Conservation (phyloP, 1,139 yeast species). For the Kodamaea fungicola region DNA sequence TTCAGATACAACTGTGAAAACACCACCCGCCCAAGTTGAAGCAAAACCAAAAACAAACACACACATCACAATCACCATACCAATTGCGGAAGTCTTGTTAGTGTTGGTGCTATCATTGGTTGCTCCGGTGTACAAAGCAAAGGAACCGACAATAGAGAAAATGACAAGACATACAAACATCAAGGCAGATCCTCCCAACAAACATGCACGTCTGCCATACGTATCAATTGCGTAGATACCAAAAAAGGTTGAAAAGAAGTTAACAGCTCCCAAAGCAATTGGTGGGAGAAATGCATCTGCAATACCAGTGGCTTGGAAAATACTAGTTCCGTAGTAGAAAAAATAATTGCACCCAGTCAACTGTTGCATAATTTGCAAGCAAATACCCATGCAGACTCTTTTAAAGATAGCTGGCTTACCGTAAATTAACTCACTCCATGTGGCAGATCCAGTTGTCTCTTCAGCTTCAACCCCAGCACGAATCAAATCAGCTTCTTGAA, state of each 20-base stretch:
- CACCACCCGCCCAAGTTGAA: slow-evolving; percentile 84
- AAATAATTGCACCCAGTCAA: slow-evolving; percentile 79
- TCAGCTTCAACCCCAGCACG: slow-evolving; percentile 64
- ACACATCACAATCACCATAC: slow-evolving; percentile 75
- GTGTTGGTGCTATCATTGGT: slow-evolving; percentile 3
- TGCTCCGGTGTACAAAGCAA: slow-evolving; percentile 44
- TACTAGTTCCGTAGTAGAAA: slow-evolving; percentile 77
- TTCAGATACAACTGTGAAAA: slow-evolving; percentile 76
- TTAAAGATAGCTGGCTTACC: slow-evolving; percentile 66
- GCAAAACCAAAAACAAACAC: slow-evolving; percentile 81
- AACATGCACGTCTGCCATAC: slow-evolving; percentile 67
- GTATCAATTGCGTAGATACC: slow-evolving; percentile 66
- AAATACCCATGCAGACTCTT: slow-evolving; percentile 63
- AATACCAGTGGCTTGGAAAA: slow-evolving; percentile 75
- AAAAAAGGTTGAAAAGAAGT: slow-evolving; percentile 69
- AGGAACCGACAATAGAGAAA: slow-evolving; percentile 66
- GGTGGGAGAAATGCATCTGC: slow-evolving; percentile 72
- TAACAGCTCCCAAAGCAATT: slow-evolving; percentile 73
- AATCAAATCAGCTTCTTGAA: slow-evolving; percentile 56
- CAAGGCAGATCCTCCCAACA: slow-evolving; percentile 56
- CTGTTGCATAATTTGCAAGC: slow-evolving; percentile 70
- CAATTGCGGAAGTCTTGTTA: slow-evolving; percentile 58
- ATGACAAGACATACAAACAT: slow-evolving; percentile 66
- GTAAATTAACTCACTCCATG: slow-evolving; percentile 62
- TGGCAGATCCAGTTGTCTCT: slow-evolving; percentile 60